Base-by-base conservation (phyloP, 129 eudicot species). In the Lactuca sativa region DNA sequence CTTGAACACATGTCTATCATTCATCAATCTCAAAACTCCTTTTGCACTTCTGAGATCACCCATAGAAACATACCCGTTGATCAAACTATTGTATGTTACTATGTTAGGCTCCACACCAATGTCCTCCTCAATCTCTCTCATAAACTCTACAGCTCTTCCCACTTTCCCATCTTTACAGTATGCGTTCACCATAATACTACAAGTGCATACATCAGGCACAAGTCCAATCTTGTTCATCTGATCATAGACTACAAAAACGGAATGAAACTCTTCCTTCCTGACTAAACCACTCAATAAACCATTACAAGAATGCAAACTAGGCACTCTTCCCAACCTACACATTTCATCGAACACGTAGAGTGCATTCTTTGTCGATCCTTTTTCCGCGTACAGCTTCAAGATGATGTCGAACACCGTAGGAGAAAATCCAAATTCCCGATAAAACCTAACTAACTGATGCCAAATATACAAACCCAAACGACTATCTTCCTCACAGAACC, bases 261-360 rank as follows among this genome's bases (percentile, higher is more conserved):
- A 55, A 44, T 59, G 52, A 62, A 66, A 83, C 18, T 87, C 82
- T n/a, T 87, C 64, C 4, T 72, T 76, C 43, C 67, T 81, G 58
- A 85, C 95, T 73, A 93, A 83, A 71, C 78, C 34, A 77, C 90
- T 80, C 81, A 93, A 57, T 82, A 93, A 74, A 41, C 80, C 73
- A 80, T 89, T 93, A 85, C 98, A 93, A 64, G 86, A 83, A 65
- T 76, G 79, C 84, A 87, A 56, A 67, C 96, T 83, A 13, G 90
- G 90, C 65, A 70, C 70, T 21, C 90, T 63, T 2, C 98, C 95
- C 12, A 72, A 72, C 81, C 72, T 74, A 57, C 78, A 77, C 92
- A 93, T 87, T 72, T 83, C 82, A 85, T 93, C 98, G 67, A 93
- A 93, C 98, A 89, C 84, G 14, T 85, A 66, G 70, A 89, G 69